phyloP scores from a whole-genome alignment of 495 filamentous ascomycete genomes.

The Xylaria scruposa region DNA sequence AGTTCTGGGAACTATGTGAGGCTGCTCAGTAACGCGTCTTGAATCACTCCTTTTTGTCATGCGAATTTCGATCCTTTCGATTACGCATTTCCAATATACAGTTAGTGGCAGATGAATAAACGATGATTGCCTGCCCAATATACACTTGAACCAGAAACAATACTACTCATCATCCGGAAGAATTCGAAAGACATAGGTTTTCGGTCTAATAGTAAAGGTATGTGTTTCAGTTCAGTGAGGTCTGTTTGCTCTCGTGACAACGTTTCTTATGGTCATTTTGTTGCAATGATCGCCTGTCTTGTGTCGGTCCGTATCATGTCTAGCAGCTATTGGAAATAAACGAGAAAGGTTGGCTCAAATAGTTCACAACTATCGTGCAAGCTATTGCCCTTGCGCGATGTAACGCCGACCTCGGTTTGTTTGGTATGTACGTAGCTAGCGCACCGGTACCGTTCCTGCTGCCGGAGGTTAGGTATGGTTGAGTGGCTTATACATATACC shows the following conservation, averaged over 20 bases:
- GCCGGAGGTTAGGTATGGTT: background rate
- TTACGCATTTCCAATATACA: background rate
- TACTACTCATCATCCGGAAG: background rate
- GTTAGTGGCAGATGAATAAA: constrained; percentile 6
- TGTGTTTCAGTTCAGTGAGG: background rate
- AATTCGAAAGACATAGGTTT: background rate
- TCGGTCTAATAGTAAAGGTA: background rate
- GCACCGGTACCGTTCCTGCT: no score
- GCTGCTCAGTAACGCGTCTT: background rate
- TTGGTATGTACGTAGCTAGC: no score
- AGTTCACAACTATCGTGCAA: background rate
- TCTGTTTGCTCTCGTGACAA: background rate
- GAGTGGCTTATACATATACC: background rate
- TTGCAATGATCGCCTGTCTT: background rate
- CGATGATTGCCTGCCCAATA: background rate
- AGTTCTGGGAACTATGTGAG: background rate
- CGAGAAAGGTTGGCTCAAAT: background rate
- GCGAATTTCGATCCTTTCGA: background rate
- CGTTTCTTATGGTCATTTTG: background rate
- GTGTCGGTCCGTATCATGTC: background rate
- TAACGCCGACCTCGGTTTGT: background rate
- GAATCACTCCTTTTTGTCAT: background rate
- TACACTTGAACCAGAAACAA: background rate
- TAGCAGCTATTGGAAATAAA: background rate
- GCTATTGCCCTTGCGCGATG: background rate